Conservation (phyloP, 208 protist genomes). For the Wallacemonas sp. region DNA sequence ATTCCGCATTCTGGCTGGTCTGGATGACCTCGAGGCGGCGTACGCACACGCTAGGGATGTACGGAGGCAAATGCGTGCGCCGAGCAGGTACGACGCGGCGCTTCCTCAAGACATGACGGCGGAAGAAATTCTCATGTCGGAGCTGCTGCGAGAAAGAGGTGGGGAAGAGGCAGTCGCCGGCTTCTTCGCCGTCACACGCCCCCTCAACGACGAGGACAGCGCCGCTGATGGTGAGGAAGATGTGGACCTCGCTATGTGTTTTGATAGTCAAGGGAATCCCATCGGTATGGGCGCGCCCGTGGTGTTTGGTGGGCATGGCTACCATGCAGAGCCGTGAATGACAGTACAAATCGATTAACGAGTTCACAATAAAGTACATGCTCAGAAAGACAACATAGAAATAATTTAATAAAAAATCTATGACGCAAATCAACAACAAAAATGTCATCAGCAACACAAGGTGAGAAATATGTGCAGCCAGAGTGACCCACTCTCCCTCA, state of each 20-base stretch:
- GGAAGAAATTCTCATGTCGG: conserved; percentile 64
- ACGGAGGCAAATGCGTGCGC: background rate
- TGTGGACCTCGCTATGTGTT: conserved; percentile 82
- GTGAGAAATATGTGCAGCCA: background rate
- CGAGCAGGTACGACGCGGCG: background rate
- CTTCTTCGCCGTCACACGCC: conserved; percentile 7
- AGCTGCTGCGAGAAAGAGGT: conserved; percentile 63
- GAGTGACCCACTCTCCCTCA: background rate
- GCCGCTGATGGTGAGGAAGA: conserved; percentile 25
- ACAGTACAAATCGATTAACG: too few relatives aligned
- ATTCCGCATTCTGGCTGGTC: conserved; percentile 38
- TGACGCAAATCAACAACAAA: too few relatives aligned
- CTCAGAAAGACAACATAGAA: conserved; percentile 7
- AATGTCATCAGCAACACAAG: too few relatives aligned
- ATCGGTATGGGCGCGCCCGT: conserved; percentile 64
- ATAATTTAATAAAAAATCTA: conserved; percentile 1
- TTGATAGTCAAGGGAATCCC: conserved; percentile 53
- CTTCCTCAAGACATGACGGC: conserved; percentile 8
- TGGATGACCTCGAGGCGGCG: conserved; percentile 71
- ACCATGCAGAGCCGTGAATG: conserved; percentile 29
- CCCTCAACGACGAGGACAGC: conserved; percentile 17
- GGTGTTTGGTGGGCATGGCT: conserved; percentile 78
- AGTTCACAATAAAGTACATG: too few relatives aligned
- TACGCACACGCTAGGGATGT: conserved; percentile 32
- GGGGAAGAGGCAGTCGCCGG: conserved; percentile 27